Conservation (phyloP, 306 rosid genomes). For the Boehmeria nivea region DNA sequence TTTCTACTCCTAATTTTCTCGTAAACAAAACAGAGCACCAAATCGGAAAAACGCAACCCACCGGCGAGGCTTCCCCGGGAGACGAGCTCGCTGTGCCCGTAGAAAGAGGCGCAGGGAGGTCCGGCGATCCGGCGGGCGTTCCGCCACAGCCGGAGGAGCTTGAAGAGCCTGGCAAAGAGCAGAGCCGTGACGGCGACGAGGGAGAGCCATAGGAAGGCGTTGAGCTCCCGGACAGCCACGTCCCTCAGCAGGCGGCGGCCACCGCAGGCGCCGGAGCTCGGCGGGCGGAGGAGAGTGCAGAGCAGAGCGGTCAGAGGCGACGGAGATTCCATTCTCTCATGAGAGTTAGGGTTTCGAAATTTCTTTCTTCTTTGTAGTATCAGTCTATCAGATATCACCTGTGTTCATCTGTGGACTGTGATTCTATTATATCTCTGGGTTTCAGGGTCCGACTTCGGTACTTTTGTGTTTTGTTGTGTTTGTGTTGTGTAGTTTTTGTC, state of each 20-base stretch:
- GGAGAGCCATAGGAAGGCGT: constrained; percentile 62
- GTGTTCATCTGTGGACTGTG: too few species aligned
- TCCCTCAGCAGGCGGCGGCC: constrained; percentile 39
- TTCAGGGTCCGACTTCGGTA: too few species aligned
- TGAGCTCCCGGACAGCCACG: constrained; percentile 55
- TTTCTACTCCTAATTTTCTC: background rate
- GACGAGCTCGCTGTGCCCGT: constrained; percentile 49
- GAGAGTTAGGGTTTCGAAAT: background rate
- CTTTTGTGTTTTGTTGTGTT: too few species aligned
- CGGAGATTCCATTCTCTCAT: constrained; percentile 36
- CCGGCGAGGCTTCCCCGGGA: constrained; percentile 44
- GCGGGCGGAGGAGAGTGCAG: constrained; percentile 33
- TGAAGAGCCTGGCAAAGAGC: constrained; percentile 31
- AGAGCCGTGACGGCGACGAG: constrained; percentile 44
- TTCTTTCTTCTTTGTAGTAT: too few species aligned
- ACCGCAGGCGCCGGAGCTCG: constrained; percentile 11
- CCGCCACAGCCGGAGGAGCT: constrained; percentile 39
- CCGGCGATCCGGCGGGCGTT: constrained; percentile 53
- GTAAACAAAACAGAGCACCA: background rate
- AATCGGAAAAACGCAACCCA: constrained; percentile 18
- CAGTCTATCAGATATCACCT: too few species aligned
- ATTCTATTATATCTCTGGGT: too few species aligned
- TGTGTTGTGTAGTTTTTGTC: too few species aligned
- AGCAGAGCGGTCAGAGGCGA: constrained; percentile 21
- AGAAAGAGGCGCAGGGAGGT: constrained; percentile 47